Evolutionary conservation across 345 rosid species (phyloP).

Genomic region (Xanthoceras sorbifolium): DNA sequence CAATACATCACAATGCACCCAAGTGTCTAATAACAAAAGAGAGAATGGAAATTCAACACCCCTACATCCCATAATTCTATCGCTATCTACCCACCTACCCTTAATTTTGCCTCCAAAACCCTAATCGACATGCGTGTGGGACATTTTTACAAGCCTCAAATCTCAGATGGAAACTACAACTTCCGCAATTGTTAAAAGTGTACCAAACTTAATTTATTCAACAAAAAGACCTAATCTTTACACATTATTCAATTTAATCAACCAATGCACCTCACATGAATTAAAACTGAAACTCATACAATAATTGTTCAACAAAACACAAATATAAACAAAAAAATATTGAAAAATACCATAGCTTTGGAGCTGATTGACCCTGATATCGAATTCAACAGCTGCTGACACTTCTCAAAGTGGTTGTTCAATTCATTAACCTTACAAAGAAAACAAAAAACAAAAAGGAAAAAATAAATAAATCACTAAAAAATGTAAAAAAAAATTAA

Average conservation of each 20-base stretch:
- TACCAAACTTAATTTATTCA: not conserved
- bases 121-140: too few species aligned
- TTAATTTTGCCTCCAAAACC: not conserved
- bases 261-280: not conserved
- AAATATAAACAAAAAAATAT: not conserved
- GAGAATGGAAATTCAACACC: not conserved
- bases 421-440: slow-evolving; percentile 61
- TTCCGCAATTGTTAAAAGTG: too few species aligned
- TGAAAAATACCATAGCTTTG: slow-evolving; percentile 57
- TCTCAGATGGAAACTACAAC: too few species aligned
- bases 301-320: not conserved
- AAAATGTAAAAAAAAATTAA: not conserved
- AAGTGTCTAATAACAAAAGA: not conserved
- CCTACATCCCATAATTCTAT: not conserved
- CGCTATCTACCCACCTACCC: not conserved
- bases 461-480: not conserved
- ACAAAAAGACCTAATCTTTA: not conserved
- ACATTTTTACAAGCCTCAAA: too few species aligned
- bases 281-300: not conserved
- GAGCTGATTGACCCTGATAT: slow-evolving; percentile 65
- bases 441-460: not conserved
- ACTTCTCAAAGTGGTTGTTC: slow-evolving; percentile 79
- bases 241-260: slow-evolving; percentile 2
- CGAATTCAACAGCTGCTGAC: slow-evolving; percentile 84
- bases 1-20: not conserved